These are phyloP conservation scores for Closterium sp. DNA, from an alignment of 139 green algal genomes.

Conservation along the genomic window DNA sequence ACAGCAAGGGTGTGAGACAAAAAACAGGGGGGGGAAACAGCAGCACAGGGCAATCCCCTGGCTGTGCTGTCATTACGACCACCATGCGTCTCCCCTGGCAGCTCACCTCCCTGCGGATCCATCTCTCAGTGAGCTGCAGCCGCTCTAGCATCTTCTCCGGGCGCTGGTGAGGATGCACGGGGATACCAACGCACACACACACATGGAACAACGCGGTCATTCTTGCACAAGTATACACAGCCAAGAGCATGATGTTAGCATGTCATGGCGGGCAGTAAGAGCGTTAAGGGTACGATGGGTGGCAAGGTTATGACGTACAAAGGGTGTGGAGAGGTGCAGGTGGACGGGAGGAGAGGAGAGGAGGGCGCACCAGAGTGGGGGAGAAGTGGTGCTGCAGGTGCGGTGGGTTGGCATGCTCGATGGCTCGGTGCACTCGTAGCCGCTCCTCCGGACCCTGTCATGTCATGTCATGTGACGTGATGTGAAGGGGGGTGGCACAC, in stretches of 20 bases:
- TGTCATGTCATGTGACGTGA: no score
- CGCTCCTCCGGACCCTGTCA: not conserved
- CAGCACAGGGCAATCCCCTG: no score
- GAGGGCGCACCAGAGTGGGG: constrained; percentile 15
- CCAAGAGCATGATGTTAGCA: not conserved
- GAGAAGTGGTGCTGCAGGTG: constrained; percentile 21
- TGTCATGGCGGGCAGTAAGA: not conserved
- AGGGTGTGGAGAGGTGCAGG: not conserved
- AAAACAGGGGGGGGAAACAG: no score
- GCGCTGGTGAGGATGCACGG: not conserved
- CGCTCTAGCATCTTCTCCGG: constrained; percentile 24
- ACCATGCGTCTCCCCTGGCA: not conserved
- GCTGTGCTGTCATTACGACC: no score
- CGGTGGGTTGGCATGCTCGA: constrained; percentile 16
- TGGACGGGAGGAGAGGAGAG: not conserved
- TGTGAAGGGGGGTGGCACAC: not conserved
- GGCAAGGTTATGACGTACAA: not conserved
- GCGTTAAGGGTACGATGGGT: not conserved
- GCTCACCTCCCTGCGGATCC: constrained; percentile 29
- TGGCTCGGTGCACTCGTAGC: constrained; percentile 11
- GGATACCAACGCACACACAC: not conserved
- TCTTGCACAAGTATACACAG: not conserved
- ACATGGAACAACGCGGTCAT: not conserved
- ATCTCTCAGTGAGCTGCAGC: constrained; percentile 34
- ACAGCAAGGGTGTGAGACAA: no score